Base-by-base conservation (phyloP, 768 basidiomycete genomes). In the Boletus reticuloceps region DNA sequence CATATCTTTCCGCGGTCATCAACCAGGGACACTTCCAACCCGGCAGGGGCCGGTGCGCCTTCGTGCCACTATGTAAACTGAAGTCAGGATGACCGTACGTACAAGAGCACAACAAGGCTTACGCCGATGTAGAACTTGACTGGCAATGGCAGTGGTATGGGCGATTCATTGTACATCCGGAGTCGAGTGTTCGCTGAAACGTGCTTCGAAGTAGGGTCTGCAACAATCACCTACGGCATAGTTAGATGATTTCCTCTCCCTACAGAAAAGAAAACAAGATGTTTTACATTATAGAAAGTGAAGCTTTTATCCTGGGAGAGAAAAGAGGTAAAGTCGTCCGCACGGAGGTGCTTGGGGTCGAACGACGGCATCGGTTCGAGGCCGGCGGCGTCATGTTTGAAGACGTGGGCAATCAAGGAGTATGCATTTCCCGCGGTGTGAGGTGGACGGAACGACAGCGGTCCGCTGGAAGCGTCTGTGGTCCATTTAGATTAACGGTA, bases 351-450 rank as follows among this genome's bases (percentile, higher is more conserved):
- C 27, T 40, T 10, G 1, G 27, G 32, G 16, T 58, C 34, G 16
- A 59, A 29, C 3, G 37, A 14, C 2, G 47, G 50, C 13, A 47
- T 16, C 1, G 47, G 47, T 20, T 46, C 47, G 5, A 25, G 27
- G 10, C 48, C 39, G 2, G 32, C 19, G 14, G 22, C 22, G 22
- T 12, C 16, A n/a, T 32, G 27, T 19, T 56, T 44, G 13, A 58
- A 49, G 2, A 59, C 40, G 19, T 58, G 34, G 17, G 56, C 55
- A 17, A 59, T 43, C 55, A 59, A 50, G 14, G 58, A 52, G 34
- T 46, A 46, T 36, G 51, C n/a, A 7, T 42, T 44, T 40, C 55
- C 51, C 4, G 43, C 36, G 20, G 27, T 31, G 20, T 59, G 51
- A 3, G 55, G 38, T 25, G 58, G 58, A 22, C 58, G 50, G 42